Evolutionary conservation across 2,329 filamentous ascomycete genomes (phyloP), one percentile per base, ranked within the genome.

Genomic region (Hypomyces perniciosus): DNA sequence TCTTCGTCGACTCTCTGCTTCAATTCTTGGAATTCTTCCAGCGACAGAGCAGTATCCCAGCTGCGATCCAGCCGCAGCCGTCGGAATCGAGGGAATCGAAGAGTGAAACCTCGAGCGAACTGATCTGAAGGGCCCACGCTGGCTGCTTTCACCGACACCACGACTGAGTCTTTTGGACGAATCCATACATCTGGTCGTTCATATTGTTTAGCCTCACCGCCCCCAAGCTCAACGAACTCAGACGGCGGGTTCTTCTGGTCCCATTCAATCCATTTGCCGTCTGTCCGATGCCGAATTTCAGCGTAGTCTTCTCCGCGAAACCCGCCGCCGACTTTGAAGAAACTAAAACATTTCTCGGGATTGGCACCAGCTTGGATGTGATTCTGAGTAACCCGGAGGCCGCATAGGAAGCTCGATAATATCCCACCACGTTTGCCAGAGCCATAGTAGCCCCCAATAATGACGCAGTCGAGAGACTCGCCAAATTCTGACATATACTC

Each of bases 401-500:
- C 93, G 62, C 92, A 96, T n/a, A 99, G 67, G 63, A 92, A 99
- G 55, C 85, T 93, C 1, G 90, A 90, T 4, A 96, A 72, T 2
- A 72, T 81, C 38, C 92, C 93, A 44, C 93, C 93, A 44, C 93
- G 82, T 50, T 80, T 83, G 0, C 93, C 93, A 30, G 87, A 88
- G 10, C 93, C 93, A 65, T 88, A 99, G 69, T 96, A 97, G 7
- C 90, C 93, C 49, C 92, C 93, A 48, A 99, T 82, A 12, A 99
- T 77, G 10, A 96, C 73, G 57, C 90, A 90, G 65, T 99, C 93
- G 4, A 99, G 80, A 0, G 86, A 89, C 68, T 97, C 92, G 54
- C 93, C 93, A 65, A 93, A 96, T 56, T 96, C 92, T 2, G 85
- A 85, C 91, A 97, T 96, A 67, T 99, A 99, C 57, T 99, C 93